Conservation (phyloP, 2,329 filamentous ascomycete species). For the Phialophora chinensis region DNA sequence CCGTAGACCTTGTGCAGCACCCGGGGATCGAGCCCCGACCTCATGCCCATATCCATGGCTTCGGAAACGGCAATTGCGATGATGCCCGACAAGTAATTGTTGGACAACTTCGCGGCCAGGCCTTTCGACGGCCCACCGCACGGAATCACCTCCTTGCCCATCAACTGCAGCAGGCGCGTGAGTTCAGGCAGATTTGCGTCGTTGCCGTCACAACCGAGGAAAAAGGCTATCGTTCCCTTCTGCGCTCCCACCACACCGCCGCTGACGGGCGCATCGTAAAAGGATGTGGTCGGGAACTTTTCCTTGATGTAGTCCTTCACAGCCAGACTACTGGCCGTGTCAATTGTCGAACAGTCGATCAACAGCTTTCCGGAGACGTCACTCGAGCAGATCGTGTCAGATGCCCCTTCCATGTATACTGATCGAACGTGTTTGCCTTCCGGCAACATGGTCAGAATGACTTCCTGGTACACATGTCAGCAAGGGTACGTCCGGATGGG, state of each 20-base stretch:
- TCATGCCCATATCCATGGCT: constrained; percentile 66
- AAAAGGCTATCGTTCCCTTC: constrained; percentile 60
- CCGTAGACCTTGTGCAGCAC: constrained; percentile 60
- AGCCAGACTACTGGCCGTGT: constrained; percentile 52
- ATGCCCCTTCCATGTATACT: constrained; percentile 54
- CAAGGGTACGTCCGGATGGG: not conserved
- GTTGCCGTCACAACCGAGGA: constrained; percentile 57
- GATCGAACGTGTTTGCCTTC: constrained; percentile 46
- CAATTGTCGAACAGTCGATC: constrained; percentile 63
- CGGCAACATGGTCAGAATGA: constrained; percentile 47
- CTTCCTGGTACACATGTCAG: constrained; percentile 40
- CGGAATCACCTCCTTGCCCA: constrained; percentile 60
- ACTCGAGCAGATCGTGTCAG: constrained; percentile 48
- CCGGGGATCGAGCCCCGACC: constrained; percentile 61
- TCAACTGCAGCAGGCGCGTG: constrained; percentile 53
- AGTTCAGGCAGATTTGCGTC: constrained; percentile 54
- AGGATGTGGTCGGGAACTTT: constrained; percentile 45
- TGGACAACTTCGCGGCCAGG: constrained; percentile 64
- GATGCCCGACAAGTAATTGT: constrained; percentile 66
- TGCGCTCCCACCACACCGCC: constrained; percentile 60
- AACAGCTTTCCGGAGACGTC: constrained; percentile 55
- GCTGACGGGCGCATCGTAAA: constrained; percentile 62
- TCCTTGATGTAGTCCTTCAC: constrained; percentile 33
- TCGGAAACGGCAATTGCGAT: constrained; percentile 65
- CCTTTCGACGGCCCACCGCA: constrained; percentile 64